A percentile compares a stretch with the other conserved stretches of the same genome.
These are phyloP conservation scores for Pichia sp. DNA, from an alignment of 1,139 yeast species.

Conservation along the genomic window DNA sequence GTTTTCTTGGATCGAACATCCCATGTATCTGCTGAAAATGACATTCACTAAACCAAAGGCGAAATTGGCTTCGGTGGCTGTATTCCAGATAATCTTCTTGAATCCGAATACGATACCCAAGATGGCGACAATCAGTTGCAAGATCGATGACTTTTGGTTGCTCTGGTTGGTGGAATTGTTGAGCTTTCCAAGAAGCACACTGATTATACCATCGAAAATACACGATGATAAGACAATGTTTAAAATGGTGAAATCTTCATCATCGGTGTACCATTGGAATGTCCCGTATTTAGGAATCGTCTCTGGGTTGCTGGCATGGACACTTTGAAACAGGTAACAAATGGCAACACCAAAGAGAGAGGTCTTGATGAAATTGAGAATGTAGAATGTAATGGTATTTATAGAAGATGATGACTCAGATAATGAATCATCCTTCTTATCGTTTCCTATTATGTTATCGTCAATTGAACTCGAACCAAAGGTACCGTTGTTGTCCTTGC, in stretches of 20 bases:
- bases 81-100: slow-evolving; percentile 76
- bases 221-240: neutral
- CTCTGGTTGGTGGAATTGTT: neutral
- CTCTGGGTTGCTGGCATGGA: slow-evolving; percentile 1
- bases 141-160: neutral
- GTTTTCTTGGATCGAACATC: neutral
- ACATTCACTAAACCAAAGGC: slow-evolving; percentile 78
- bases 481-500: no score
- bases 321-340: slow-evolving; percentile 6
- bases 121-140: slow-evolving; percentile 51
- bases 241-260: neutral
- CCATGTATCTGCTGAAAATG: slow-evolving; percentile 55
- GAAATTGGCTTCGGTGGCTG: slow-evolving; percentile 71
- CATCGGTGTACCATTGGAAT: neutral
- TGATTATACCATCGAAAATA: neutral
- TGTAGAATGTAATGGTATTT: neutral
- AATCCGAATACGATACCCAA: slow-evolving; percentile 84
- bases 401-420: no score
- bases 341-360: neutral
- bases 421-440: neutral
- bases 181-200: neutral
- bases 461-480: no score
- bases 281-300: slow-evolving; percentile 3
- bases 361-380: neutral
- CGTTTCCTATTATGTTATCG: no score